phyloP scores from a whole-genome alignment of 305 asterid genomes.

The Nicotiana rustica region DNA sequence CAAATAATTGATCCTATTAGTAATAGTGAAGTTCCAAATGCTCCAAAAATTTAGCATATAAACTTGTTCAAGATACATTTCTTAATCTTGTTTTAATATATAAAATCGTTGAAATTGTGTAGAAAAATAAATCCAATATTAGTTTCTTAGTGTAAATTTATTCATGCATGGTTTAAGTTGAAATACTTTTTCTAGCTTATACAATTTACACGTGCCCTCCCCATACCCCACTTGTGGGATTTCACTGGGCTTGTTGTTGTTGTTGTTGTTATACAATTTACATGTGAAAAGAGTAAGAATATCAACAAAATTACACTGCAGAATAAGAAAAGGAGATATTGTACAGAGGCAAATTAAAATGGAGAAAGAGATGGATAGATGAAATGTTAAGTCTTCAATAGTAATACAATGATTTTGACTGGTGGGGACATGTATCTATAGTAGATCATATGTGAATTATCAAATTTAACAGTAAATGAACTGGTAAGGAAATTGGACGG shows the following conservation, averaged over 20 bases:
- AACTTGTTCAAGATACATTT: no score
- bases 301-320: not conserved
- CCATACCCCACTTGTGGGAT: no score
- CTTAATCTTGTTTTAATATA: not conserved
- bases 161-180: not conserved
- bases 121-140: not conserved
- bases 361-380: conserved; percentile 15
- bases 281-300: not conserved
- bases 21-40: not conserved
- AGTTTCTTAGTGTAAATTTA: not conserved
- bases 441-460: no score
- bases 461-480: no score
- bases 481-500: no score
- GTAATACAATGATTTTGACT: not conserved
- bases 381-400: not conserved
- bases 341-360: not conserved
- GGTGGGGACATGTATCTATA: not conserved
- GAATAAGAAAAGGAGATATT: not conserved
- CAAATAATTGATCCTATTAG: not conserved
- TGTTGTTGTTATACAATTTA: no score
- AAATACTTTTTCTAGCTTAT: not conserved
- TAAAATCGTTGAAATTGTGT: not conserved
- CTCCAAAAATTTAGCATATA: not conserved
- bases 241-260: no score
- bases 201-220: not conserved